phyloP scores from a whole-genome alignment of 768 basidiomycete genomes.

The Tephrocybe sp. region DNA sequence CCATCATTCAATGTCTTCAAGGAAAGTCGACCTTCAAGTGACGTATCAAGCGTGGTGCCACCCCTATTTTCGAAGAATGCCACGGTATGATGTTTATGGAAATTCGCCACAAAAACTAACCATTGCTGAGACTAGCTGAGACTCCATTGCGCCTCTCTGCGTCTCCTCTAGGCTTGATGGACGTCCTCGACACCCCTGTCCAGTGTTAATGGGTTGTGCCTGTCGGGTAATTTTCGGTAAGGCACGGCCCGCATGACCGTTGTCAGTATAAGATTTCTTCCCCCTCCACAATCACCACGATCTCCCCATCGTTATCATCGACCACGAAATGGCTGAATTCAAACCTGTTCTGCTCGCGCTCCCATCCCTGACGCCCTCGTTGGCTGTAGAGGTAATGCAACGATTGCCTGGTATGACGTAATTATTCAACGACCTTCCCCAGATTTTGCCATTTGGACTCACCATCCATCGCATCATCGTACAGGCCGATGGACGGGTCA shows the following conservation, averaged over 20 bases:
- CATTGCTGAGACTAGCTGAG: no score
- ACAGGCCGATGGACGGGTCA: conserved; percentile 61
- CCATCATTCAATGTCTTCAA: no score
- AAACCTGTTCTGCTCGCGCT: conserved; percentile 52
- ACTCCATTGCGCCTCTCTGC: no score
- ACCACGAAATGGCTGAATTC: conserved; percentile 40
- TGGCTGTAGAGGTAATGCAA: conserved; percentile 56
- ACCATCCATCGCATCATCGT: conserved; percentile 68
- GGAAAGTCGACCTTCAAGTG: no score
- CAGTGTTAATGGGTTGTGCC: background rate
- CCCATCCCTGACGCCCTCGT: conserved; percentile 51
- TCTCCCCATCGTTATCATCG: background rate
- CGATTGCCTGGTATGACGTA: background rate
- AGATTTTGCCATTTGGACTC: conserved; percentile 67
- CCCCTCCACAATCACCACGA: background rate
- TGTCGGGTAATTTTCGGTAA: conserved; percentile 14
- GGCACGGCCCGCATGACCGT: conserved; percentile 7
- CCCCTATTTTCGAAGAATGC: no score
- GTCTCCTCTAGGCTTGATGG: no score
- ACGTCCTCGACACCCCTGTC: background rate
- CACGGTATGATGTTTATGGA: no score
- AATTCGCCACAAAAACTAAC: no score
- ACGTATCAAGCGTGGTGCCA: no score
- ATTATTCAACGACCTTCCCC: background rate
- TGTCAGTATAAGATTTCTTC: background rate